Percentiles rank a stretch among this genome's conserved stretches.
Conservation (phyloP, 1,139 yeast species). For the Meyerozyma guilliermondii region DNA sequence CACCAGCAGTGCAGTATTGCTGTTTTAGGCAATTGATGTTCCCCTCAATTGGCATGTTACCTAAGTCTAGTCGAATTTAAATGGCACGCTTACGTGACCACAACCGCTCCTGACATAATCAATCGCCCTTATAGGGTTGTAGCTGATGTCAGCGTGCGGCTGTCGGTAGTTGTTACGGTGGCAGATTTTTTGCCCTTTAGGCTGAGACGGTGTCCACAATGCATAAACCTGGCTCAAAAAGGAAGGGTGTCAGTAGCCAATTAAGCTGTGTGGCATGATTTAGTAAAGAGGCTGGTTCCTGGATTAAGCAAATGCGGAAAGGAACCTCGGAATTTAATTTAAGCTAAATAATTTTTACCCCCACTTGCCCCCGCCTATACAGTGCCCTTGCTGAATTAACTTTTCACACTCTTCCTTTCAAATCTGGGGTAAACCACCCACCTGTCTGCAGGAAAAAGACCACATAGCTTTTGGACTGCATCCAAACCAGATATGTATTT, state of each 20-base stretch:
- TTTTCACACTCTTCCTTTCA: too few species aligned
- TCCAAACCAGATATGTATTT: not conserved
- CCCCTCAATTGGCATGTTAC: not conserved
- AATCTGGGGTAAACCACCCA: too few species aligned
- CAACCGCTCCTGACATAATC: not conserved
- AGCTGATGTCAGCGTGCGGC: not conserved
- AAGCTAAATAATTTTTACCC: too few species aligned
- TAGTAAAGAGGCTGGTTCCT: too few species aligned
- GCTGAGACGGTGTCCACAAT: not conserved
- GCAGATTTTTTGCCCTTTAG: not conserved
- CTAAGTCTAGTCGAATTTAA: not conserved
- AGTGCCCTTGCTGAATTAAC: too few species aligned
- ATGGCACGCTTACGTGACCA: not conserved
- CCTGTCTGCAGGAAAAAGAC: too few species aligned
- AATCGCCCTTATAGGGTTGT: not conserved
- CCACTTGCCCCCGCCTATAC: too few species aligned
- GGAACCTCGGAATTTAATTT: too few species aligned
- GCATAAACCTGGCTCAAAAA: not conserved
- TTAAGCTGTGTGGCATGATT: not conserved
- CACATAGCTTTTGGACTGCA: not conserved
- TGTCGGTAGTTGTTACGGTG: not conserved
- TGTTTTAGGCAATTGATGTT: slow-evolving; percentile 1
- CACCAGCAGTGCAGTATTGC: not conserved
- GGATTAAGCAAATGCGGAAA: too few species aligned
- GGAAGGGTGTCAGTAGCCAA: not conserved